Conservation (phyloP, 1,284 basidiomycete genomes). For the Cryptococcus sp. region DNA sequence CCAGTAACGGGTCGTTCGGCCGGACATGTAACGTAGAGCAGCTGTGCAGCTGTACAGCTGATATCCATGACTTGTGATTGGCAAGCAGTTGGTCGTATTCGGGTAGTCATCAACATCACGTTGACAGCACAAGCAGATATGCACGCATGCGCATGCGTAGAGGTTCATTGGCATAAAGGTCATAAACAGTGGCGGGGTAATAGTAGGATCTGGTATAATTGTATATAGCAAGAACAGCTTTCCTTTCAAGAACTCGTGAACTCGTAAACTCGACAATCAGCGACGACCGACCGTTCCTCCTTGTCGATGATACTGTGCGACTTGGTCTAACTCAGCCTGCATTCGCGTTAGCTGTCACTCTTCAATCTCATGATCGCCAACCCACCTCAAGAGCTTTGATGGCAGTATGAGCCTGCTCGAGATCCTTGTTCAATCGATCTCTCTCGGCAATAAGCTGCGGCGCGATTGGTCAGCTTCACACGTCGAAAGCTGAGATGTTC, state of each 20-base stretch:
- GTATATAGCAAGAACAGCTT: too few relatives aligned
- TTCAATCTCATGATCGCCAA: not conserved
- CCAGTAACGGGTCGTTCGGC: too few relatives aligned
- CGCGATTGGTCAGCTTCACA: slow-evolving; percentile 1
- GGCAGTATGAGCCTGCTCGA: slow-evolving; percentile 81
- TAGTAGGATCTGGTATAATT: not conserved
- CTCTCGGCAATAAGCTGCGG: slow-evolving; percentile 88
- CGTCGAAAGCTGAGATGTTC: not conserved
- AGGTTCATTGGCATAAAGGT: slow-evolving; percentile 9
- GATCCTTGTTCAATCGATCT: slow-evolving; percentile 94
- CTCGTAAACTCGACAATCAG: slow-evolving; percentile 6
- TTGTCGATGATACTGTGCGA: slow-evolving; percentile 73
- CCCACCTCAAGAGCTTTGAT: slow-evolving; percentile 80
- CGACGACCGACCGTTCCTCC: slow-evolving; percentile 48
- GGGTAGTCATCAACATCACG: too few relatives aligned
- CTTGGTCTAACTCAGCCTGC: slow-evolving; percentile 75
- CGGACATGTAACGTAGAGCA: too few relatives aligned
- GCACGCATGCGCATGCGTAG: not conserved
- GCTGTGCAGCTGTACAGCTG: too few relatives aligned
- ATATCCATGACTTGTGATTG: too few relatives aligned
- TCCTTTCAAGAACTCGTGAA: not conserved
- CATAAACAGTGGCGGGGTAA: slow-evolving; percentile 7
- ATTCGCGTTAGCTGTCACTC: not conserved
- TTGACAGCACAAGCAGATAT: not conserved
- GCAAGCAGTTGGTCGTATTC: too few relatives aligned